Evolutionary conservation across 352 stramenopile species (phyloP).

Genomic region (Phytophthora multivora): DNA sequence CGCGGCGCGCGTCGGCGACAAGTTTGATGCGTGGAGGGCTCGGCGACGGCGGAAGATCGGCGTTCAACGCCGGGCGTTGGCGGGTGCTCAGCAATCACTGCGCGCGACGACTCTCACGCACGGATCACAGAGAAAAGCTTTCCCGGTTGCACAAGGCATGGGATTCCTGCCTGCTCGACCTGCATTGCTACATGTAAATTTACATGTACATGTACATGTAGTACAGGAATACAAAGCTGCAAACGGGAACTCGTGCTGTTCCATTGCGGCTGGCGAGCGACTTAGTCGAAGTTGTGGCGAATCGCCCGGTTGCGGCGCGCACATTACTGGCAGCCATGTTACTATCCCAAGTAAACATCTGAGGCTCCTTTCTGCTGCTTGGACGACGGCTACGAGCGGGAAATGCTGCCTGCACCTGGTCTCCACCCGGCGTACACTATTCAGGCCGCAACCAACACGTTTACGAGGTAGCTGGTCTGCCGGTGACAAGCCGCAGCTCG

Average conservation of each 20-base stretch:
- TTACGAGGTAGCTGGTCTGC: constrained; percentile 4
- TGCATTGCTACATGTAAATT: too few species aligned
- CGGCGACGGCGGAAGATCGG: constrained; percentile 28
- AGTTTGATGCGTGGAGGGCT: constrained; percentile 34
- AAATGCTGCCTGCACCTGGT: constrained; percentile 1
- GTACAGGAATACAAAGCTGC: not conserved
- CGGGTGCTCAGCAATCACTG: constrained; percentile 23
- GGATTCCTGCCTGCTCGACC: not conserved
- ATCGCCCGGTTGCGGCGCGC: not conserved
- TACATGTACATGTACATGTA: not conserved
- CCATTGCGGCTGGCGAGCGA: not conserved
- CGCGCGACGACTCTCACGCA: not conserved
- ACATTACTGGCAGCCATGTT: constrained; percentile 33
- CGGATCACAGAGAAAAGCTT: constrained; percentile 9
- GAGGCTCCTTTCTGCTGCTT: constrained; percentile 18
- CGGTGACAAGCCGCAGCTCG: constrained; percentile 2
- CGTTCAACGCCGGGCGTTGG: not conserved
- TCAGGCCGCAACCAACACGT: constrained; percentile 7
- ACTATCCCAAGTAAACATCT: constrained; percentile 24
- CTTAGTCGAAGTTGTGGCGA: constrained; percentile 1
- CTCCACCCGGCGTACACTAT: constrained; percentile 29
- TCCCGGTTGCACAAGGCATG: not conserved
- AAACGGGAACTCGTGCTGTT: not conserved
- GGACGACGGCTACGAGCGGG: constrained; percentile 1
- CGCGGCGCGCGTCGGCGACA: not conserved